Evolutionary conservation across 176 grass and related monocot species (phyloP), one percentile per base, ranked within the genome.

Genomic region (Elaeis guineensis): DNA sequence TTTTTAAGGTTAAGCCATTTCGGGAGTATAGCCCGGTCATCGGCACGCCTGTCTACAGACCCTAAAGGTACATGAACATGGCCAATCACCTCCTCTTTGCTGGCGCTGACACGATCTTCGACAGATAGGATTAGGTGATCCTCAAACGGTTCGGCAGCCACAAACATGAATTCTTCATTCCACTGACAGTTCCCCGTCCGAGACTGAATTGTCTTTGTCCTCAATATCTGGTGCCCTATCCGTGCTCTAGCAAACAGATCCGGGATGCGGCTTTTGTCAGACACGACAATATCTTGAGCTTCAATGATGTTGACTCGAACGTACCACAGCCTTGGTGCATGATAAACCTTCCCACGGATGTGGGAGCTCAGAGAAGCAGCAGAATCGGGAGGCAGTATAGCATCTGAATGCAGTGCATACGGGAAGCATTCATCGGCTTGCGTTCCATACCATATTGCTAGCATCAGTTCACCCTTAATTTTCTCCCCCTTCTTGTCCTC

Each of bases 391-490:
- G 79, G 12, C 15, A 70, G n/a, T 3, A 67, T 50, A 52, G 78
- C 60, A 25, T 86, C 93, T 30, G 87, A 89, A 64, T 92, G 84
- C 7, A 71, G 69, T 51, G 93, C 78, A 21, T 72, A 79, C 5
- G 84, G 87, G 67, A 98, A 98, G 79, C 78, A 81, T 51, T 98
- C 93, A 26, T 98, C 93, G 22, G 93, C 93, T 60, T 98, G 93
- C 19, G 93, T 98, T 55, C 93, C 93, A 0, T 64, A 64, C 93
- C 93, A 98, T 19, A 98, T 78, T 17, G 93, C 93, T 25, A 98
- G 76, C 93, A 98, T 98, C 62, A 98, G 21, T 78, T 98, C 93
- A 55, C 93, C 93, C 68, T 67, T 78, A 39, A 72, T 66, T 72
- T 77, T 82, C 73, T 64, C 75, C 21, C 93, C 87, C n/a, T 92